Percentiles rank a stretch among this genome's conserved stretches.
Conservation (phyloP, 2,329 filamentous ascomycete species). For the Fusarium chuoi region DNA sequence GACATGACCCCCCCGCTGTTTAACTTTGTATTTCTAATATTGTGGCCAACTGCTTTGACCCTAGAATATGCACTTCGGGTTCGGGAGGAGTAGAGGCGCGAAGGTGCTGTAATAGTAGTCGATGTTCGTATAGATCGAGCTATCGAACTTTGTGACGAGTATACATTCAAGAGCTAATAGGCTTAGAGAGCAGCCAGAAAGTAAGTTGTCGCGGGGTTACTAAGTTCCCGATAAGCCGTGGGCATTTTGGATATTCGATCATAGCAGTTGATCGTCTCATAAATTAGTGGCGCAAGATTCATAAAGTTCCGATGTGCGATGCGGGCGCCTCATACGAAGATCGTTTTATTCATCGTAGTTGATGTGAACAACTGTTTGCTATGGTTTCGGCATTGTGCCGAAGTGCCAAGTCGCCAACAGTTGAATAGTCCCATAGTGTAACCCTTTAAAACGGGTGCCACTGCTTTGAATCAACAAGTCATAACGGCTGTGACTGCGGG, state of each 20-base stretch:
- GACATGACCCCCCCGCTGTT: slow-evolving; percentile 13
- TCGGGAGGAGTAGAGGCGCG: neutral
- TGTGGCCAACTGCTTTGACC: neutral
- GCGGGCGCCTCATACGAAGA: neutral
- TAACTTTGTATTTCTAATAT: neutral
- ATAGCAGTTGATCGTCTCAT: neutral
- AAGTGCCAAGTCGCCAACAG: neutral
- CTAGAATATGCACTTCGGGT: neutral
- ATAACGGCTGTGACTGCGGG: neutral
- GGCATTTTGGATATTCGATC: neutral
- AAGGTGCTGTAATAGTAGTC: neutral
- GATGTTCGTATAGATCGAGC: neutral
- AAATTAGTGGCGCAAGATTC: neutral
- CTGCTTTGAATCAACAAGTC: neutral
- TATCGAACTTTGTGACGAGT: neutral
- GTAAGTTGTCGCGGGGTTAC: neutral
- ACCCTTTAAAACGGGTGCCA: neutral
- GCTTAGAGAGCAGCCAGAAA: neutral
- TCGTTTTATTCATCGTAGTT: neutral
- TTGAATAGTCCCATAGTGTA: neutral
- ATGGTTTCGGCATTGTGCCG: neutral
- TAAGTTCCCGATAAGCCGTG: neutral
- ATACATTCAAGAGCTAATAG: neutral
- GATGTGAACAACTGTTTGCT: neutral
- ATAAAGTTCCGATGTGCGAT: neutral